Base-by-base conservation (phyloP, 2,329 filamentous ascomycete genomes). In the Purpureocillium lavendulum region DNA sequence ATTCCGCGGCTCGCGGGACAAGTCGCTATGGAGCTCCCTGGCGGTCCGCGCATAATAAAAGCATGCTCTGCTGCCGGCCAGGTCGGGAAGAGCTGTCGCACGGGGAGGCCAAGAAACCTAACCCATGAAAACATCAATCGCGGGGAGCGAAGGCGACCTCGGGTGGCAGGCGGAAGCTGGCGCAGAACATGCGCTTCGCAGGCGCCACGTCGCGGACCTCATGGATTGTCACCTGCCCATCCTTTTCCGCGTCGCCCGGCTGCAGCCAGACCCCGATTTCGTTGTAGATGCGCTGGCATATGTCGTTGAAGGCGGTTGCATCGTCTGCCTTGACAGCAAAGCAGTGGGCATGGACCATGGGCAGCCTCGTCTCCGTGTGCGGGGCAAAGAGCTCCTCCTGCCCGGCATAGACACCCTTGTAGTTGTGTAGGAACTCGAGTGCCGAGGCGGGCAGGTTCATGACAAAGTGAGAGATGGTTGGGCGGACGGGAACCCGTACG, bases 361-460 rank as follows among this genome's bases (percentile, higher is more conserved):
- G 92, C 35, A 97, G 68, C 44, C 70, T 69, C 10, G 67, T 68
- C 8, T 59, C 57, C 1, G 77, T 82, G 42, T 75, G 60, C 2
- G 80, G 77, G 21, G 63, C 55, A 50, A 90, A 89, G 2, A 87
- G 68, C 2, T 60, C 45, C 57, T 88, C 80, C 17, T 77, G 71
- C 3, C 80, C 80, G n/a, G 75, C 65, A 57, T 96, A 97, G 13
- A 95, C 62, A 4, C 92, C 90, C 15, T 80, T 76, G 50, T 54
- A 66, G 51, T 64, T 62, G 40, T 70, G 68, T 16, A 96, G 71
- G 58, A 98, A 98, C 42, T 84, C 81, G 44, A 92, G 82, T 1
- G 92, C 90, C 1, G 80, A 84, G 2, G 89, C 92, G 1, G 92
- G 92, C 13, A 98, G 81, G 63, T 98, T 98, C 87, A 98, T 96